Evolutionary conservation across 768 basidiomycete species (phyloP), one percentile per base, ranked within the genome.

Genomic region (Suillus alpinus): DNA sequence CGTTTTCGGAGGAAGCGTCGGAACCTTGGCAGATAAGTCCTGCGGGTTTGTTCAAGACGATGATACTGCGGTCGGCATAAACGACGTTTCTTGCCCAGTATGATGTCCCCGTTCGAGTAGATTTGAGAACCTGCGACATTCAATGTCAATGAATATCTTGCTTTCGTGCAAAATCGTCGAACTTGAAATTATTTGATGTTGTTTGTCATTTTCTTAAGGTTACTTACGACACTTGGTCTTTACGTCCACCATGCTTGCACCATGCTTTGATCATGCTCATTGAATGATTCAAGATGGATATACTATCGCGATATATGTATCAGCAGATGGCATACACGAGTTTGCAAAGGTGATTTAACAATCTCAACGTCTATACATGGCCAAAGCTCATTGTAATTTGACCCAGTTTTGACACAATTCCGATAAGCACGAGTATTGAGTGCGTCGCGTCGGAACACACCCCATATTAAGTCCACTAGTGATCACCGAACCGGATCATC

Each of bases 21-120:
- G 69, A 74, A 57, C 69, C 67, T 71, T 88, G 87, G 59, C 83
- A 86, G 13, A 84, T 68, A 44, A 88, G 74, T 23, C 78, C 81
- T 4, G 83, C 77, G 3, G 87, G 86, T 67, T 89, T 89, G 66
- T 87, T 85, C 44, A 87, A 64, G 7, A 87, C 77, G 18, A 87
- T 71, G n/a, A 82, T 59, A 20, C 77, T 75, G 44, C 78, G 77
- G 71, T 88, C 87, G 59, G 80, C 75, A 67, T 86, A 89, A 7
- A 87, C 60, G 18, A 73, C 74, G 34, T 67, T 41, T 65, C 71
- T 72, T 46, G 74, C 66, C 73, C 73, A 75, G 58, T 69, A 67
- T 31, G 59, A 59, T 63, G 62, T 40, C 63, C 56, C 13, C 43
- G 59, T 52, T 20, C 46, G 49, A 49, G 55, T 57, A 37, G 53